Conservation (phyloP, 176 grass and related monocot species). For the Guadua angustifolia region DNA sequence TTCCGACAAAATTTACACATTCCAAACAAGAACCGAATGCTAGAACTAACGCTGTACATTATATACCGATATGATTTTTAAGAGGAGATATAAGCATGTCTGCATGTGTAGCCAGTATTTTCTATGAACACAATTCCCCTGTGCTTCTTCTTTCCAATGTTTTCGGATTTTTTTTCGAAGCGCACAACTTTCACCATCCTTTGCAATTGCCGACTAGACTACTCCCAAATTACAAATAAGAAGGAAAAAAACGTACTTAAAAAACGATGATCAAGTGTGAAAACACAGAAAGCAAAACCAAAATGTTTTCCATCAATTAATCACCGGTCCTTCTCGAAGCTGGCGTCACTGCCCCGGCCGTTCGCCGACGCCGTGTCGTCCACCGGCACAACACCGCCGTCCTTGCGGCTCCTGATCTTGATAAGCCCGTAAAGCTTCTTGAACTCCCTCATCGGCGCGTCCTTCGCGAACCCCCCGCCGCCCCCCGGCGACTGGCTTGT, state of each 20-base stretch:
- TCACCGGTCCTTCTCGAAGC: constrained; percentile 59
- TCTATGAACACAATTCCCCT: neutral
- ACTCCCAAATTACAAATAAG: constrained; percentile 37
- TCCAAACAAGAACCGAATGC: neutral
- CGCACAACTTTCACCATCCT: constrained; percentile 18
- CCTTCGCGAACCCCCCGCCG: constrained; percentile 55
- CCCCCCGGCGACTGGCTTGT: constrained; percentile 35
- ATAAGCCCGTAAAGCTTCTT: constrained; percentile 93
- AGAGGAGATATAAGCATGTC: neutral
- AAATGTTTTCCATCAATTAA: neutral
- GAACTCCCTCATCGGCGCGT: constrained; percentile 72
- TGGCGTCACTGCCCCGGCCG: constrained; percentile 40
- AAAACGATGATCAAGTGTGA: neutral
- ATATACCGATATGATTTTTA: neutral
- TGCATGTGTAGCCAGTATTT: neutral
- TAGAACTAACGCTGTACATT: neutral
- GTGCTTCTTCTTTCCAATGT: constrained; percentile 14
- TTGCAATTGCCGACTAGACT: constrained; percentile 28
- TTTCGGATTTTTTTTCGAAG: neutral
- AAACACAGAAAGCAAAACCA: neutral
- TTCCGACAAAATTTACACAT: neutral
- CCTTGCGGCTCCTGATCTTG: constrained; percentile 82
- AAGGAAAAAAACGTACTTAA: neutral
- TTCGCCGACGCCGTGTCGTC: constrained; percentile 60
- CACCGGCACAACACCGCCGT: constrained; percentile 52